A percentile compares a stretch with the other conserved stretches of the same genome.
These are phyloP conservation scores for Croton setiger DNA, from an alignment of 441 rosid species.

Conservation along the genomic window DNA sequence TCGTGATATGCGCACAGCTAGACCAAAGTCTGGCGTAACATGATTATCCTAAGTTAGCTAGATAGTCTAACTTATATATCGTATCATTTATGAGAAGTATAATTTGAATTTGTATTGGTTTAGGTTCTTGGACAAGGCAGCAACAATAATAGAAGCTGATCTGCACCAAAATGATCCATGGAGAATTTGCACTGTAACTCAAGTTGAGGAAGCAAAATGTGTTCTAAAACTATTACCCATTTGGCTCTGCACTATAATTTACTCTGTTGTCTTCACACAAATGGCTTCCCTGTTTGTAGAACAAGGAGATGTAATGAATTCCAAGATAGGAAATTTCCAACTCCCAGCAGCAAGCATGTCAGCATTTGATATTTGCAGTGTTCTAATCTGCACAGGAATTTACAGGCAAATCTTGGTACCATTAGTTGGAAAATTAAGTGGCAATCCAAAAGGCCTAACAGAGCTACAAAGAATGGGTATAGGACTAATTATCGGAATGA, in stretches of 20 bases:
- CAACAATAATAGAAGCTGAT: slow-evolving; percentile 61
- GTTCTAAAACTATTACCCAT: slow-evolving; percentile 77
- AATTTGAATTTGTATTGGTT: not conserved
- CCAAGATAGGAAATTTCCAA: slow-evolving; percentile 47
- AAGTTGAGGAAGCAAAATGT: slow-evolving; percentile 92
- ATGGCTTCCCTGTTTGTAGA: slow-evolving; percentile 93
- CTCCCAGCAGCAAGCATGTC: slow-evolving; percentile 98
- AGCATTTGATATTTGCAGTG: slow-evolving; percentile 74
- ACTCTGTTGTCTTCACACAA: slow-evolving; percentile 90
- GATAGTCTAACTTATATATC: too few species aligned
- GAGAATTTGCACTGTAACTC: slow-evolving; percentile 86
- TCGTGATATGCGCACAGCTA: too few species aligned
- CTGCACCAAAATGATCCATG: slow-evolving; percentile 36
- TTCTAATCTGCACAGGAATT: slow-evolving; percentile 66
- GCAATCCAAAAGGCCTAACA: slow-evolving; percentile 53
- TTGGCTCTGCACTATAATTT: slow-evolving; percentile 88
- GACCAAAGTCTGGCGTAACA: too few species aligned
- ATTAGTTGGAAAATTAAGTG: slow-evolving; percentile 39
- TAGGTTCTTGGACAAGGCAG: slow-evolving; percentile 93
- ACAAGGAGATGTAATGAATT: slow-evolving; percentile 81
- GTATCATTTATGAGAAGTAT: too few species aligned
- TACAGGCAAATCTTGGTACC: slow-evolving; percentile 66
- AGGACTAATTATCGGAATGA: slow-evolving; percentile 71
- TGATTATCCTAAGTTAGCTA: too few species aligned
- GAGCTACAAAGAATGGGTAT: slow-evolving; percentile 91